Evolutionary conservation across 495 filamentous ascomycete genomes (phyloP), one percentile per base, ranked within the genome.

Genomic region (Penicillium desertorum): DNA sequence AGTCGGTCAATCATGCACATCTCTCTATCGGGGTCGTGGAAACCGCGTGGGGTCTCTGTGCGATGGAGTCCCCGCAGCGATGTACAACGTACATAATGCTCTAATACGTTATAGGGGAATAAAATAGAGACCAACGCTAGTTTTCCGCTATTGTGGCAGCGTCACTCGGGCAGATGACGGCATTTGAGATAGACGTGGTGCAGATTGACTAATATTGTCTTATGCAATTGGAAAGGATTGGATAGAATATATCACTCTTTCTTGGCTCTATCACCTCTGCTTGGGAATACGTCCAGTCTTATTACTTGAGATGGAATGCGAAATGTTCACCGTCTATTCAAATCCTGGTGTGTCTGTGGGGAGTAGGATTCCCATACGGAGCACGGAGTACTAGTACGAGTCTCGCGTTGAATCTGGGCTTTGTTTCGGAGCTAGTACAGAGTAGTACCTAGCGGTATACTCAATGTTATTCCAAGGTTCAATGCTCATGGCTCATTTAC

Each of bases 21-120:
- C 56, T 59, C 62, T 57, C 48, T 32, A 62, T 65, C 45, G 62
- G 62, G 62, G 11, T 59, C 45, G 34, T 43, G 54, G 50, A 48
- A 49, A 56, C 58, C 43, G 52, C 54, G 55, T 61, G 62, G 58
- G 42, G 58, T 59, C 54, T 50, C 54, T 45, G 54, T 54, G 48
- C 36, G 53, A 62, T 58, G 60, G 47, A 47, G 50, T 55, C 61
- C 55, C 48, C 48, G 48, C 32, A 51, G 34, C 36, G 46, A 32
- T 43, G 37, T 53, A 44, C 29, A 19, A 20, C 11, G 45, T 48
- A 48, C 45, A 47, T 23, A 45, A 27, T 46, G 23, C 23, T 17
- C 23, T 46, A 46, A 23, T 46, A 46, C 14, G 32, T 23, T 55
- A 39, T 46, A 46, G 44, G 44, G 23, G 44, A 27, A 27, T 46